These are phyloP conservation scores for Beauveria australis DNA, from an alignment of 2,329 filamentous ascomycete species.

Conservation along the genomic window DNA sequence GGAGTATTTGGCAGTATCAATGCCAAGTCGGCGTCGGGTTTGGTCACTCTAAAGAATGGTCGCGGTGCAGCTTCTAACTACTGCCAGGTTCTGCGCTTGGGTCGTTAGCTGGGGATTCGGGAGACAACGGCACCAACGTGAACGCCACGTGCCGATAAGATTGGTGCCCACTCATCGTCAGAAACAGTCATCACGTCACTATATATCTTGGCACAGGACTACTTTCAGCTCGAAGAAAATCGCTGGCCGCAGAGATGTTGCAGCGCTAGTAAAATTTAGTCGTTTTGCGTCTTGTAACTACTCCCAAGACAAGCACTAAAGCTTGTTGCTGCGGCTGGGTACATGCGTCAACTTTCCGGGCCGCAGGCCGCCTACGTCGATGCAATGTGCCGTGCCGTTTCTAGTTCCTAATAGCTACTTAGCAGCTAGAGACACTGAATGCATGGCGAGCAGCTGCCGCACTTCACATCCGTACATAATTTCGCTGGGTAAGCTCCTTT, in stretches of 20 bases:
- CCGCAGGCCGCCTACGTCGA: background rate
- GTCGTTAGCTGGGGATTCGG: too few species aligned
- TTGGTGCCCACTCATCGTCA: background rate
- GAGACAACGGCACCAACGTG: too few species aligned
- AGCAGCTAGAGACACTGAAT: background rate
- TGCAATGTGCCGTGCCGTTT: background rate
- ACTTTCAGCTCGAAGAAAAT: background rate
- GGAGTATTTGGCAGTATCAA: background rate
- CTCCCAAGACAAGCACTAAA: background rate
- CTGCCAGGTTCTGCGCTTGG: background rate
- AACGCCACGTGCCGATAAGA: conserved; percentile 10
- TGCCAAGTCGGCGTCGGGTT: background rate
- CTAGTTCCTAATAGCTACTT: background rate
- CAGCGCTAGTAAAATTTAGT: too few species aligned
- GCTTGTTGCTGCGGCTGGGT: too few species aligned
- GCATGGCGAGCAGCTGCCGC: background rate
- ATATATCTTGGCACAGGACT: background rate
- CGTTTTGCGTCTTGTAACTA: too few species aligned
- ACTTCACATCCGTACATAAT: background rate
- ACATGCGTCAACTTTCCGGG: background rate
- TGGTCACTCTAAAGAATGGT: background rate
- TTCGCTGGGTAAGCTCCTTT: background rate
- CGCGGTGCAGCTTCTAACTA: background rate
- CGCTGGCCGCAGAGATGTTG: background rate
- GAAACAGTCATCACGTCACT: background rate